Base-by-base conservation (phyloP, 2,329 filamentous ascomycete species). In the Aspergillus pseudotamarii region DNA sequence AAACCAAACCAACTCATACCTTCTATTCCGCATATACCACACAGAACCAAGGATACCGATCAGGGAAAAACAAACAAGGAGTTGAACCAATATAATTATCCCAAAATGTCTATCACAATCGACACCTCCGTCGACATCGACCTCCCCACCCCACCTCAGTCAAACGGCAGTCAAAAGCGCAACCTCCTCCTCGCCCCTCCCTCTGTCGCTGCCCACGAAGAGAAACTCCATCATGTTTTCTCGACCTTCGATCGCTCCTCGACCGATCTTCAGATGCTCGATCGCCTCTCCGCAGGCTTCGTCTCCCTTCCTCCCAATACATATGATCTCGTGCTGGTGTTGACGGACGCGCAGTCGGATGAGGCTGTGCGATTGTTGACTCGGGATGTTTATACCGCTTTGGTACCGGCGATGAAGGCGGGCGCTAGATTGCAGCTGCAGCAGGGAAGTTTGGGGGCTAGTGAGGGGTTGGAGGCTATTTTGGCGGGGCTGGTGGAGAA, bases 251-350 rank as follows among this genome's bases (percentile, higher is more conserved):
- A 95, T 77, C 90, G 93, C 74, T 82, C 85, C 67, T 83, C 86
- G 53, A 94, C 93, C 66, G 95, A 99, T 75, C 85, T 99, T 59
- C 95, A 98, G 79, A 99, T 99, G 95, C 91, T 99, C 65, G 95
- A 99, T 81, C 92, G 95, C 58, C 86, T 99, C 46, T 88, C 91
- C 2, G 87, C 91, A 41, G 93, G 93, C 65, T 84, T 97, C 43
- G 92, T 95, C 62, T 83, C 88, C 9, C 88, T 99, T 0, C 91
- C 94, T 1, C 71, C 86, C 59, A 82, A 87, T 56, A 91, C 91
- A 60, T 99, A 99, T 82, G 92, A 96, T 76, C 80, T 91, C 50
- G 86, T 98, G 50, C 86, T 97, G 55, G 85, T 99, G 59, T 88
- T 98, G 66, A 90, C 91, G 67, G 92, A 94, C 56, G 71, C 48